These are phyloP conservation scores for Neurospora tetrasperma DNA, from an alignment of 495 filamentous ascomycete genomes.

Conservation along the genomic window DNA sequence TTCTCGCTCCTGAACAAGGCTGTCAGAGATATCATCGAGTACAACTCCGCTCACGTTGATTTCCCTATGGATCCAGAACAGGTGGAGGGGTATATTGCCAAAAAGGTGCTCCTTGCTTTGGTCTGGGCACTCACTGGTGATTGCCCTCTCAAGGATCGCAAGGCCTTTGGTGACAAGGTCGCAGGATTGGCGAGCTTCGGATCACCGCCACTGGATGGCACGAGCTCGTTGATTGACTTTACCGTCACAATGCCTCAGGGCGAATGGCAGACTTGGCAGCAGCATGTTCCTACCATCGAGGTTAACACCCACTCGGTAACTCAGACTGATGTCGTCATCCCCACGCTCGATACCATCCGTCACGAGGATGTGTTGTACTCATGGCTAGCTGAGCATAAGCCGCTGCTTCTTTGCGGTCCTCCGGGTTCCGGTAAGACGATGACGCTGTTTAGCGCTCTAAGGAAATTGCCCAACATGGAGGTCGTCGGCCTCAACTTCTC, in stretches of 20 bases:
- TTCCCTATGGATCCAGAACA: slow-evolving; percentile 86
- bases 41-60: slow-evolving; percentile 86
- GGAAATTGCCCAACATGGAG: slow-evolving; percentile 97
- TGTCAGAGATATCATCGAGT: slow-evolving; percentile 85
- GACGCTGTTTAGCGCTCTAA: slow-evolving; percentile 93
- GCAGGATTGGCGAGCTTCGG: slow-evolving; percentile 73
- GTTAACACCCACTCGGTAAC: slow-evolving; percentile 96
- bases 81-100: slow-evolving; percentile 77
- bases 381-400: slow-evolving; percentile 98
- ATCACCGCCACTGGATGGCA: slow-evolving; percentile 62
- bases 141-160: slow-evolving; percentile 80
- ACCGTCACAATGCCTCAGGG: slow-evolving; percentile 78
- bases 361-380: slow-evolving; percentile 98
- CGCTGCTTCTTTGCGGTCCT: slow-evolving; percentile 88
- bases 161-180: slow-evolving; percentile 75
- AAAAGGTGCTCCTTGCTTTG: slow-evolving; percentile 82
- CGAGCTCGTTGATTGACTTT: slow-evolving; percentile 84
- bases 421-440: slow-evolving; percentile 99
- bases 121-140: slow-evolving; percentile 95
- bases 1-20: slow-evolving; percentile 93
- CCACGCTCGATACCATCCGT: slow-evolving; percentile 89
- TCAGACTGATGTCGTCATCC: slow-evolving; percentile 95
- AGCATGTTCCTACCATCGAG: slow-evolving; percentile 85
- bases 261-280: slow-evolving; percentile 89
- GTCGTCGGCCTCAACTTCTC: slow-evolving; percentile 98